phyloP scores from a whole-genome alignment of 345 rosid genomes.

The Iberis pinnata region DNA sequence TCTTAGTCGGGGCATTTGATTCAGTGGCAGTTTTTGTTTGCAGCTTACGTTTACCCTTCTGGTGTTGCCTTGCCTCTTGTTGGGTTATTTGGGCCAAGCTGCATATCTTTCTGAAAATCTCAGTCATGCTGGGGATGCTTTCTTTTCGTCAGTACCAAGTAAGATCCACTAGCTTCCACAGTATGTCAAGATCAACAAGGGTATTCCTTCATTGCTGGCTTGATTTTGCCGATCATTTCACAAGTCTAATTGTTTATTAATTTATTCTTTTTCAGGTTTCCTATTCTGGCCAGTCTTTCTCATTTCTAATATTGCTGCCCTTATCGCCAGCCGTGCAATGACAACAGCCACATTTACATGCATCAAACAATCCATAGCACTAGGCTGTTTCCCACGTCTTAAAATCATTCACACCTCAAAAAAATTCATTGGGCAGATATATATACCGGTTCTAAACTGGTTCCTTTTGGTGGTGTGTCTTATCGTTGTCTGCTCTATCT shows the following conservation, averaged over 20 bases:
- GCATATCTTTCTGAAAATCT: slow-evolving; percentile 72
- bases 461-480: slow-evolving; percentile 76
- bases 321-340: slow-evolving; percentile 96
- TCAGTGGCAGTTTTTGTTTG: slow-evolving; percentile 45
- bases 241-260: slow-evolving; percentile 12
- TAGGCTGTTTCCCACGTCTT: slow-evolving; percentile 97
- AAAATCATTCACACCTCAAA: slow-evolving; percentile 97
- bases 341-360: slow-evolving; percentile 97
- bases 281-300: slow-evolving; percentile 79
- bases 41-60: slow-evolving; percentile 98
- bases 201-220: slow-evolving; percentile 27
- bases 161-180: slow-evolving; percentile 36
- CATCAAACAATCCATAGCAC: slow-evolving; percentile 90
- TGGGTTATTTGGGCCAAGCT: slow-evolving; percentile 99
- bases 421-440: slow-evolving; percentile 96
- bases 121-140: slow-evolving; percentile 50
- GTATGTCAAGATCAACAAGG: slow-evolving; percentile 28
- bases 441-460: slow-evolving; percentile 97
- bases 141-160: slow-evolving; percentile 90
- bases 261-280: slow-evolving; percentile 45
- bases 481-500: slow-evolving; percentile 67
- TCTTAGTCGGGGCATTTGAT: slow-evolving; percentile 31
- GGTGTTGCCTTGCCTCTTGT: slow-evolving; percentile 89
- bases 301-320: slow-evolving; percentile 81
- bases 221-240: slow-evolving; percentile 9